phyloP scores from a whole-genome alignment of 1,284 basidiomycete genomes.

The Sutorius eximius region DNA sequence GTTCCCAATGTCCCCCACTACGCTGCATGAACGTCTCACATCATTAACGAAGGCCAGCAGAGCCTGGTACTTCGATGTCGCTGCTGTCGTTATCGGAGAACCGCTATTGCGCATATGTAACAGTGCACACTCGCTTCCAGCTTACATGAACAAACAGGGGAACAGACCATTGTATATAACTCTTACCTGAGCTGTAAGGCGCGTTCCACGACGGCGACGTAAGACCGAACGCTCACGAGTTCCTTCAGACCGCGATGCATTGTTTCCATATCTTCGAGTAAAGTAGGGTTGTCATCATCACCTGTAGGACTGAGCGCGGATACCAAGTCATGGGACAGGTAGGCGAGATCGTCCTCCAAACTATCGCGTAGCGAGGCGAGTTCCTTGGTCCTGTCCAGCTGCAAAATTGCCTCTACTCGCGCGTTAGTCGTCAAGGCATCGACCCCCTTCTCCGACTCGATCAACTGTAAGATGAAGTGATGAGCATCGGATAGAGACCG shows the following conservation, averaged over 20 bases:
- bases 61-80: slow-evolving; percentile 57
- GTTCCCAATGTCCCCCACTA: slow-evolving; percentile 43
- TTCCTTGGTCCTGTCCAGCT: slow-evolving; percentile 66
- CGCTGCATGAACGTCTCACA: slow-evolving; percentile 43
- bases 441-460: slow-evolving; percentile 49
- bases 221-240: slow-evolving; percentile 71
- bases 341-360: slow-evolving; percentile 71
- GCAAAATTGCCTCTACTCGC: slow-evolving; percentile 41
- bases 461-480: slow-evolving; percentile 54
- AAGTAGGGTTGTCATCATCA: slow-evolving; percentile 50
- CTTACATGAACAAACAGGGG: slow-evolving; percentile 15
- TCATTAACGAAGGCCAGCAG: slow-evolving; percentile 61
- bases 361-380: slow-evolving; percentile 74
- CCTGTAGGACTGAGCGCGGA: slow-evolving; percentile 48
- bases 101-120: slow-evolving; percentile 44
- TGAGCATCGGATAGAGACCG: slow-evolving; percentile 27
- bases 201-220: slow-evolving; percentile 72
- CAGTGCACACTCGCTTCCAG: slow-evolving; percentile 55
- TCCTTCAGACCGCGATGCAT: slow-evolving; percentile 73
- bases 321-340: slow-evolving; percentile 65
- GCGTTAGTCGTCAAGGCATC: slow-evolving; percentile 47
- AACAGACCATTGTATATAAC: slow-evolving; percentile 11
- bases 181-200: slow-evolving; percentile 72
- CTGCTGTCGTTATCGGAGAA: slow-evolving; percentile 43
- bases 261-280: slow-evolving; percentile 80